Percentiles rank a stretch among this genome's conserved stretches.
phyloP scores from a whole-genome alignment of 2,329 filamentous ascomycete genomes.

The Monosporascus ibericus region DNA sequence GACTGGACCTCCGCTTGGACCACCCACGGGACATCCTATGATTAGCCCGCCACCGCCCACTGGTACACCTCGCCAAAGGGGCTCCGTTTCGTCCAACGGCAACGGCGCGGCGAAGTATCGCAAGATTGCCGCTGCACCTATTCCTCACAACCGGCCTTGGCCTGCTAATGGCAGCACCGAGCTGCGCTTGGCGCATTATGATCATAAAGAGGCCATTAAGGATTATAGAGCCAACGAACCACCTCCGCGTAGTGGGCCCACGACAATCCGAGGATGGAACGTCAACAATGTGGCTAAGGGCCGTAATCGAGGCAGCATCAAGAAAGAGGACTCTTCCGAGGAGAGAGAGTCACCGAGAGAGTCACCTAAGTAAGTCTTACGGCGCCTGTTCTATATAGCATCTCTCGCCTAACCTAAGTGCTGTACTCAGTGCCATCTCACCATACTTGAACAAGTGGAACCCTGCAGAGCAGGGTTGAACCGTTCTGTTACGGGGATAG shows the following conservation, averaged over 20 bases:
- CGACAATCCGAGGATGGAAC: conserved; percentile 53
- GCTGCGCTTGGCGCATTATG: conserved; percentile 53
- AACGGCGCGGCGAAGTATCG: conserved; percentile 40
- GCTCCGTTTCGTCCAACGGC: conserved; percentile 24
- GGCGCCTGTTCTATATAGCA: conserved; percentile 1
- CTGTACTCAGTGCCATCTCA: conserved; percentile 15
- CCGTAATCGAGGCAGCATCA: conserved; percentile 21
- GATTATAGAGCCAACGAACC: conserved; percentile 50
- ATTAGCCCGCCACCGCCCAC: conserved; percentile 21
- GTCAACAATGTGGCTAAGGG: conserved; percentile 34
- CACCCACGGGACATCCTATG: conserved; percentile 8
- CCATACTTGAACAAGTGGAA: conserved; percentile 24
- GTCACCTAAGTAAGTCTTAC: conserved; percentile 20
- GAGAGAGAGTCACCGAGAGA: conserved; percentile 26
- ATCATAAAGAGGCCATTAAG: conserved; percentile 49
- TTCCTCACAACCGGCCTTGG: conserved; percentile 43
- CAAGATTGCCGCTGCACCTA: conserved; percentile 53
- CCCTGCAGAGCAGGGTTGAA: conserved; percentile 16
- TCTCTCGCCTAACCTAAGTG: conserved; percentile 8
- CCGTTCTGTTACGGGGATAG: neutral
- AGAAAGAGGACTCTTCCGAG: conserved; percentile 20
- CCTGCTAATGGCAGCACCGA: conserved; percentile 42
- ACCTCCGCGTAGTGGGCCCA: conserved; percentile 49
- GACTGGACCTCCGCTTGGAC: conserved; percentile 19
- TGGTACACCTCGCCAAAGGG: conserved; percentile 24